These are phyloP conservation scores for Eucalyptus guilfoylei DNA, from an alignment of 345 rosid genomes.

Conservation along the genomic window DNA sequence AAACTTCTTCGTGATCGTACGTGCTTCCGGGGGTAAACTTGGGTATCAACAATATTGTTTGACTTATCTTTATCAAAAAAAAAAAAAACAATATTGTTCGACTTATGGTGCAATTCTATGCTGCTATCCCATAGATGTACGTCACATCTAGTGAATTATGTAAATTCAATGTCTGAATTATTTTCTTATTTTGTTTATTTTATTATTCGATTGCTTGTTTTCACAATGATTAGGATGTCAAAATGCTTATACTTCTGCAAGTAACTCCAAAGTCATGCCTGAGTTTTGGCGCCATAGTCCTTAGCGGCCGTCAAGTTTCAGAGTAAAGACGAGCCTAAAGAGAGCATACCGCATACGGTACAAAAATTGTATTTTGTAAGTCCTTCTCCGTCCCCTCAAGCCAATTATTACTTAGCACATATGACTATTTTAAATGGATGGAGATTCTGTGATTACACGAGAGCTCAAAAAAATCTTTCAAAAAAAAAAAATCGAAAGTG, in stretches of 20 bases:
- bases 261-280: background rate
- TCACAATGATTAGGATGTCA: no score
- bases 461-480: background rate
- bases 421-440: background rate
- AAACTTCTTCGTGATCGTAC: no score
- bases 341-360: background rate
- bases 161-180: rapidly evolving
- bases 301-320: background rate
- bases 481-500: background rate
- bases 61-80: no score
- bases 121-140: rapidly evolving
- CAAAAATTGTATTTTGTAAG: background rate
- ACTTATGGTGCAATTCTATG: background rate
- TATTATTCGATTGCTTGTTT: background rate
- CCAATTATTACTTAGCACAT: background rate
- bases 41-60: no score
- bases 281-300: background rate
- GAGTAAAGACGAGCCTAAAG: background rate
- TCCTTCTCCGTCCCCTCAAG: background rate
- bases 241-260: background rate
- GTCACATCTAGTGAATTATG: background rate
- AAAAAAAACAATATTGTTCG: no score
- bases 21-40: no score
- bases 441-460: background rate
- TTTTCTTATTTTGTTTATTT: background rate